Evolutionary conservation across 1,284 basidiomycete species (phyloP).

Genomic region (Polyporus tsugae): DNA sequence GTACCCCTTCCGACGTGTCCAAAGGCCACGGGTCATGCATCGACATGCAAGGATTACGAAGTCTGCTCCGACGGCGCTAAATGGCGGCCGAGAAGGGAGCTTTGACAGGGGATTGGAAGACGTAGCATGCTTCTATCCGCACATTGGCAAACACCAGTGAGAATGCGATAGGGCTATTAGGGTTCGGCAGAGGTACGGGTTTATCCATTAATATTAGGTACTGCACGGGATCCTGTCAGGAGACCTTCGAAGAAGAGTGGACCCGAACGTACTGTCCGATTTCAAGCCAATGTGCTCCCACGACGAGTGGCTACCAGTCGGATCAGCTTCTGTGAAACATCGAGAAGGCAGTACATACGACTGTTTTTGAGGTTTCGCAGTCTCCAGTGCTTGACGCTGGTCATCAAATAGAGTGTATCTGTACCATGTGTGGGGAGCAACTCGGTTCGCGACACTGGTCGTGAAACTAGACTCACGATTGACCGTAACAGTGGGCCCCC

Average conservation of each 20-base stretch:
- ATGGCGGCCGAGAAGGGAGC: background rate
- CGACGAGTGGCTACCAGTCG: background rate
- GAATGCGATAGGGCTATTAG: background rate
- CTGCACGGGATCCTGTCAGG: background rate
- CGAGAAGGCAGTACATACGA: background rate
- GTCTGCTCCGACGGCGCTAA: background rate
- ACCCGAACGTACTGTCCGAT: background rate
- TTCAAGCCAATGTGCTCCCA: background rate
- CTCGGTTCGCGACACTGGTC: too few relatives aligned
- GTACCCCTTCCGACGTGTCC: background rate
- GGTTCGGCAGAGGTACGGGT: background rate
- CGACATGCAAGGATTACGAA: background rate
- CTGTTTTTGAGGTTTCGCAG: background rate
- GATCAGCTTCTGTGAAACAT: background rate
- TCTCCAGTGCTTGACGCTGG: too few relatives aligned
- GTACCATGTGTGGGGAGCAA: too few relatives aligned
- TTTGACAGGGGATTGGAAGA: background rate
- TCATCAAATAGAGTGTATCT: too few relatives aligned
- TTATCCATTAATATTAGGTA: background rate
- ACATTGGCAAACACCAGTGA: background rate
- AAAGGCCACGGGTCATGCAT: background rate
- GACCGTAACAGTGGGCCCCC: too few relatives aligned
- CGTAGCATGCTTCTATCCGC: background rate
- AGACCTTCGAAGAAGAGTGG: background rate
- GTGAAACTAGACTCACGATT: too few relatives aligned